Evolutionary conservation across 192 early-diverging fungal species (phyloP), one percentile per base, ranked within the genome.

Genomic region (Entomortierella chlamydospora): DNA sequence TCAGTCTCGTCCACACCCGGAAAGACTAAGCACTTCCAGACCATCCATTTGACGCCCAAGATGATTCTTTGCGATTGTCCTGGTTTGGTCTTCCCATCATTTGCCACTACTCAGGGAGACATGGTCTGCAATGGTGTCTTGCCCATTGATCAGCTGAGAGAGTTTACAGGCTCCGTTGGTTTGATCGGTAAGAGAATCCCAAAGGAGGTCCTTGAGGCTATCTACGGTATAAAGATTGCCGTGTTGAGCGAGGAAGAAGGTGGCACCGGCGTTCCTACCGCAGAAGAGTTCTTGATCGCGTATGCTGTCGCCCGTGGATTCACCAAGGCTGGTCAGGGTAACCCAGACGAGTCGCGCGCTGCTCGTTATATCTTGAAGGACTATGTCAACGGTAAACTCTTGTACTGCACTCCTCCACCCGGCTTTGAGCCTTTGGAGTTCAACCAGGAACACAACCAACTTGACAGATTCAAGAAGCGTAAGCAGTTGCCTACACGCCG

Each of bases 1-100:
- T 94, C 97, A 8, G 97, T 99, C 20, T 93, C 94, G 13, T 88
- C 98, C 31, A 99, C 97, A 23, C 98, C 98, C 23, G 98, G 98
- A 69, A 99, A 99, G 73, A 99, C 98, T 62, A 99, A 99, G 87
- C 98, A 99, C 82, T 99, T 99, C 86, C 98, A 99, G 86, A 98
- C 98, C 34, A 95, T 99, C 67, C 93, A 96, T 54, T 87, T 99
- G 72, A 94, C 94, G 2, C 87, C 91, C 57, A 77, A 84, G 31
- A 82, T 97, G 42, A 84, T 98, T 22, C 92, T 99, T 45, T 99
- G 98, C 82, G 98, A 99, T 85, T 99, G 98, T 85, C 98, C 98
- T 52, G 98, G 98, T 73, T 87, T 99, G 25, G 98, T 99, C 18
- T 99, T 99, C 88, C 98, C 98, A 18, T 93, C 95, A 8, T 99